Evolutionary conservation across 2,329 filamentous ascomycete genomes (phyloP), one percentile per base, ranked within the genome.

Genomic region (Herpotrichia juniperi): DNA sequence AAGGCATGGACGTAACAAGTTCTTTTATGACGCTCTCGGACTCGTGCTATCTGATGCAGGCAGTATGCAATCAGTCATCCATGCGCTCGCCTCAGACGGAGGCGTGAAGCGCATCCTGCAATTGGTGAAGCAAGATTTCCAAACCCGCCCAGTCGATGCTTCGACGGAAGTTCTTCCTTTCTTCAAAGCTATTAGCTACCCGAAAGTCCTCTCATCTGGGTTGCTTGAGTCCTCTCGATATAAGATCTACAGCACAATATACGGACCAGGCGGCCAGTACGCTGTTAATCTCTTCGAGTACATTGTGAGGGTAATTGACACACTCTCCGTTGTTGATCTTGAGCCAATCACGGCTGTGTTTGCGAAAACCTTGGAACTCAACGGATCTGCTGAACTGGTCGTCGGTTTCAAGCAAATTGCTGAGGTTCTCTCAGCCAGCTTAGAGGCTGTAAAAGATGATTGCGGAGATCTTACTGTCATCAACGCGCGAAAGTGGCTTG

Each of bases 181-280:
- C 40, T 42, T 55, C 44, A 40, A 49, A 32, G 34, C 39, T 12
- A 42, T 55, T 30, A 42, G 9, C 12, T 35, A 45, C 32, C 49
- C 30, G n/a, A 46, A 45, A 19, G 45, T 55, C 17, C 35, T 51
- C 12, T 4, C 21, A 17, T 48, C 51, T n/a, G 51, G 28, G 5
- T 30, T 54, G 22, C 51, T 54, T 9, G 51, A 54, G 21, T 26
- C 12, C 14, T n/a, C 34, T 6, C n/a, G 47, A 5, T 42, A 28
- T 9, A 54, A 47, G 14, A 54, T 54, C 22, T 54, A 54, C 37
- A 51, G 51, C 43, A 37, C 35, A 16, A 39, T 54, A 7, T 54
- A 24, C 22, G 51, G 51, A 8, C 26, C 46, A 3, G 31, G 42
- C n/a, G 51, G 51, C 10, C 30, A 44, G 28, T 46, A 54, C 30